Percentiles rank a stretch among this genome's conserved stretches.
Evolutionary conservation across 805 yeast species (phyloP).

Genomic region (Starmerella stellata): DNA sequence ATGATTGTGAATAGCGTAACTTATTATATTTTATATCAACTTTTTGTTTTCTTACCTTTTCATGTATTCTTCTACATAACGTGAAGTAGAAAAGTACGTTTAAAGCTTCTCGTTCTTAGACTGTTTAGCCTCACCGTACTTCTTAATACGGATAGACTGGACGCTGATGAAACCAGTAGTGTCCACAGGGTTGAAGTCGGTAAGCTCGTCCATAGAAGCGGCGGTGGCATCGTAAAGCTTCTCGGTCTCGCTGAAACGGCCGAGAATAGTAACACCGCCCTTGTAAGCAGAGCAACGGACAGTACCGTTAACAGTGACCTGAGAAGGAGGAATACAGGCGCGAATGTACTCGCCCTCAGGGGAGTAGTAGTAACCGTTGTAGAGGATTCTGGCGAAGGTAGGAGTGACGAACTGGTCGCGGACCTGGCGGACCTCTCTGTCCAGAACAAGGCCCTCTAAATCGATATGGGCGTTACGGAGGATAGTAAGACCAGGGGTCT

Average conservation of each 20-base stretch:
- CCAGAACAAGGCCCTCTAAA: conserved; percentile 89
- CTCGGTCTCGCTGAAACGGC: conserved; percentile 91
- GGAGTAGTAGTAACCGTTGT: conserved; percentile 94
- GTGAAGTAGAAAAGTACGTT: not conserved
- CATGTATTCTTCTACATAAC: too few species aligned
- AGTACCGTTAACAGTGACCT: conserved; percentile 84
- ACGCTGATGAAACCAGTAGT: conserved; percentile 95
- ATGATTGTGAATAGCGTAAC: too few species aligned
- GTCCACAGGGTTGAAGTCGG: conserved; percentile 94
- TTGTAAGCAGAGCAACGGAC: conserved; percentile 89
- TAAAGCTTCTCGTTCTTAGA: conserved; percentile 38
- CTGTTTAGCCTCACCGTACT: conserved; percentile 89
- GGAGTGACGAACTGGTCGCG: conserved; percentile 95
- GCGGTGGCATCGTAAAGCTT: conserved; percentile 94
- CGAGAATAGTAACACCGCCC: conserved; percentile 68
- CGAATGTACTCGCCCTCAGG: conserved; percentile 97
- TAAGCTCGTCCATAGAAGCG: conserved; percentile 97
- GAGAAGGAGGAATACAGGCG: conserved; percentile 65
- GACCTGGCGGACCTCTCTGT: conserved; percentile 91
- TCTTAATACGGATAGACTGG: conserved; percentile 95
- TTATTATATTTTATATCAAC: too few species aligned
- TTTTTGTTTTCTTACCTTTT: too few species aligned
- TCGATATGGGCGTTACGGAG: conserved; percentile 90
- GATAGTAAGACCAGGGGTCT: conserved; percentile 93
- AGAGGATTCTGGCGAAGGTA: conserved; percentile 69